These are phyloP conservation scores for Fusarium floridanum DNA, from an alignment of 2,329 filamentous ascomycete species.

Conservation along the genomic window DNA sequence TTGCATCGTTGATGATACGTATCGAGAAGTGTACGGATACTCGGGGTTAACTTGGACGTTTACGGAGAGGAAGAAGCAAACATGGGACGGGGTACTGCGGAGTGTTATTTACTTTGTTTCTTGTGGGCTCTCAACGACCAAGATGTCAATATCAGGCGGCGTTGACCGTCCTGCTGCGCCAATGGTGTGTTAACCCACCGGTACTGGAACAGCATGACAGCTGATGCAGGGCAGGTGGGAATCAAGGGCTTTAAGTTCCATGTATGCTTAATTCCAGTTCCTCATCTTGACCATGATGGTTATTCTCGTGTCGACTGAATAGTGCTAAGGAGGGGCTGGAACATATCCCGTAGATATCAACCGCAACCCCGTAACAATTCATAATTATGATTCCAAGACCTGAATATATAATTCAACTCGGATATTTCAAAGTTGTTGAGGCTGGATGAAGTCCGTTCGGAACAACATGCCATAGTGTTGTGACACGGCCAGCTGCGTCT, in stretches of 20 bases:
- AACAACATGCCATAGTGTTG: not conserved
- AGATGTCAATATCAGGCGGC: not conserved
- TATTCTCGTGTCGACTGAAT: not conserved
- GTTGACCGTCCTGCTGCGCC: not conserved
- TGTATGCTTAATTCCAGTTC: not conserved
- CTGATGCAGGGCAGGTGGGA: not conserved
- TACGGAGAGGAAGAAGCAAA: not conserved
- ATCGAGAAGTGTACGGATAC: not conserved
- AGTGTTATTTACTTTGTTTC: not conserved
- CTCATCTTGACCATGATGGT: not conserved
- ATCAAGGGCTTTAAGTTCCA: not conserved
- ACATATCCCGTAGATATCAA: not conserved
- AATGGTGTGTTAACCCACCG: slow-evolving; percentile 10
- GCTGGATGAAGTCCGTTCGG: not conserved
- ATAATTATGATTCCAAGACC: not conserved
- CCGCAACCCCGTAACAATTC: not conserved
- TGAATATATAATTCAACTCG: not conserved
- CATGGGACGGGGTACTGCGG: not conserved
- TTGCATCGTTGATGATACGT: not conserved
- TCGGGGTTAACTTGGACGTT: not conserved
- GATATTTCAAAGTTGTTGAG: not conserved
- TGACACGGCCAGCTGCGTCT: not conserved
- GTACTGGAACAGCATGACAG: not conserved
- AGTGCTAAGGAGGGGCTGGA: not conserved
- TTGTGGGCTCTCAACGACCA: not conserved